These are phyloP conservation scores for Calonectria pseudoreteaudii DNA, from an alignment of 2,329 filamentous ascomycete genomes.

Conservation along the genomic window DNA sequence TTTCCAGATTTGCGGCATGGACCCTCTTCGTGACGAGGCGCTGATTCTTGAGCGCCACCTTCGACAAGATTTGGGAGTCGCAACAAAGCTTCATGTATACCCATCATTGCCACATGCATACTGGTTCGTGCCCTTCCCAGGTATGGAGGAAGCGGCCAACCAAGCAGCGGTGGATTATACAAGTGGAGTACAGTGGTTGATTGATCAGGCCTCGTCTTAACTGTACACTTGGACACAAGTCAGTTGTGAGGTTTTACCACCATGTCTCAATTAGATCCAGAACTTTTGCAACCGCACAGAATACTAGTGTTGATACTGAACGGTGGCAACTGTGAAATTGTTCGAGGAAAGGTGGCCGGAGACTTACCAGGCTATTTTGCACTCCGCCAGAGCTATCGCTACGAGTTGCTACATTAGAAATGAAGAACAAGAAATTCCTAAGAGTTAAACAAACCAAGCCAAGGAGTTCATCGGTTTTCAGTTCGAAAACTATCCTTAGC, in stretches of 20 bases:
- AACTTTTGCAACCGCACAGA: not conserved
- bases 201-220: not conserved
- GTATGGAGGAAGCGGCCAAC: not conserved
- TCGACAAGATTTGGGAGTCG: not conserved
- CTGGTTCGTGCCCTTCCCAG: not conserved
- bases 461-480: not conserved
- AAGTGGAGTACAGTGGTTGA: not conserved
- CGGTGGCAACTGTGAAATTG: too few relatives aligned
- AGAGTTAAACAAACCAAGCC: not conserved
- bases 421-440: not conserved
- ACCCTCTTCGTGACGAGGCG: not conserved
- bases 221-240: not conserved
- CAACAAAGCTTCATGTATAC: not conserved
- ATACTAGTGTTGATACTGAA: too few relatives aligned
- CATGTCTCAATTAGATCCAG: too few relatives aligned
- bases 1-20: not conserved
- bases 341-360: not conserved
- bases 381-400: not conserved
- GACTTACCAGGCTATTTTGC: not conserved
- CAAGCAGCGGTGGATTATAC: not conserved
- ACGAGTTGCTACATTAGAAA: not conserved
- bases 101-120: not conserved
- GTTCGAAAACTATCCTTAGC: not conserved
- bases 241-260: not conserved
- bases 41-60: not conserved